Base-by-base conservation (phyloP, 257 asterid genomes). In the Linderniella brevidens region DNA sequence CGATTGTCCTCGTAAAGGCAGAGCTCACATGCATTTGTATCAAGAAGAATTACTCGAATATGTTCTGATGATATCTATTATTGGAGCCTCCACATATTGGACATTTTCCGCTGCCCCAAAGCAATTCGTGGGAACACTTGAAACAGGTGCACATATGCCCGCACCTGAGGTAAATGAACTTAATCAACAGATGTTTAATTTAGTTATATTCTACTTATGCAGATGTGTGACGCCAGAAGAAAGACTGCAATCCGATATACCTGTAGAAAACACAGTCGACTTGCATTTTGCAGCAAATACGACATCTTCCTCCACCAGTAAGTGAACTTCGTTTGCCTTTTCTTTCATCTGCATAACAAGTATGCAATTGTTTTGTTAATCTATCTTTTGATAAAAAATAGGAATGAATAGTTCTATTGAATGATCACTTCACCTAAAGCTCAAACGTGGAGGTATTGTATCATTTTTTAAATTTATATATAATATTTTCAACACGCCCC, bases 121-220 rank as follows among this genome's bases (percentile, higher is more conserved):
- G 92, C 67, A 87, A 68, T 62, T 75, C 80, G 47, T 73, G 76
- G 46, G 86, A 93, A 56, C 94, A 87, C 51, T 68, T 67, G 71
- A 73, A 77, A 55, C 94, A 86, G 46, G 85, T 77, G 73, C 97
- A 86, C 82, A 86, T 82, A 64, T 87, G 97, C 35, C 97, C 97
- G 55, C 97, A 86, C 72, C 85, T 79, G 71, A 52, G 59, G 65
- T 8, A 17, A 44, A 41, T 20, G 10, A 11, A 25, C 4, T 25
- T 3, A 25, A 25, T 2, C 32, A 11, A 3, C 32, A 25, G 32
- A 6, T 25, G 32, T 2, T 25, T 25, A 25, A 25, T 25, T 25
- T 25, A 25, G 32, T 25, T 25, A 25, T 25, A 25, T 25, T 25
- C 32, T 25, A 6, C 32, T 25, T 25, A 25, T 25, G 32, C n/a